Evolutionary conservation across 2,329 filamentous ascomycete genomes (phyloP).

Genomic region (Colletotrichum sublineola): DNA sequence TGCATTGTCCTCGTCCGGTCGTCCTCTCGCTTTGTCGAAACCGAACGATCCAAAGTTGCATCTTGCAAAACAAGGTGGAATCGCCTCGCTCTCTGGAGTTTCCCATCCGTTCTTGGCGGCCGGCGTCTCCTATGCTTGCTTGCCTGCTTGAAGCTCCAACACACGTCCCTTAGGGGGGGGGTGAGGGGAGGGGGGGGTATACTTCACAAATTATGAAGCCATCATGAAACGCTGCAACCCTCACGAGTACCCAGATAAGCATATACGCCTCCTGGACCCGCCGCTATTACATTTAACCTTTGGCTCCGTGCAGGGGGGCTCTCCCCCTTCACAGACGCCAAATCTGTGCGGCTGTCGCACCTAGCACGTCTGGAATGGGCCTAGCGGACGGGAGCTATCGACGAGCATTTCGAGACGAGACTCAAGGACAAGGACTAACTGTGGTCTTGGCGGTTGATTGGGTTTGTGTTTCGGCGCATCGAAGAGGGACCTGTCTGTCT

Average conservation of each 20-base stretch:
- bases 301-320: conserved; percentile 18
- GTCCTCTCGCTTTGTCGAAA: not conserved
- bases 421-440: too few relatives aligned
- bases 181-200: not conserved
- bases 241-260: conserved; percentile 39
- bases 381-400: not conserved
- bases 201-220: conserved; percentile 42
- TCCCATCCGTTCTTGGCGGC: conserved; percentile 16
- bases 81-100: conserved; percentile 13
- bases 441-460: conserved; percentile 29
- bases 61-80: not conserved
- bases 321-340: not conserved
- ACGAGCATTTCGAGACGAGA: not conserved
- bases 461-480: conserved; percentile 31
- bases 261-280: conserved; percentile 34
- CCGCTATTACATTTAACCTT: conserved; percentile 36
- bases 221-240: conserved; percentile 42
- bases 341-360: conserved; percentile 8
- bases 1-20: conserved; percentile 17
- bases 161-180: conserved; percentile 1
- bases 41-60: not conserved
- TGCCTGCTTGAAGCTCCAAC: not conserved
- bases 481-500: not conserved
- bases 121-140: not conserved
- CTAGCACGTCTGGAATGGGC: not conserved